Evolutionary conservation across 257 asterid genomes (phyloP).

Genomic region (Lantana camara): DNA sequence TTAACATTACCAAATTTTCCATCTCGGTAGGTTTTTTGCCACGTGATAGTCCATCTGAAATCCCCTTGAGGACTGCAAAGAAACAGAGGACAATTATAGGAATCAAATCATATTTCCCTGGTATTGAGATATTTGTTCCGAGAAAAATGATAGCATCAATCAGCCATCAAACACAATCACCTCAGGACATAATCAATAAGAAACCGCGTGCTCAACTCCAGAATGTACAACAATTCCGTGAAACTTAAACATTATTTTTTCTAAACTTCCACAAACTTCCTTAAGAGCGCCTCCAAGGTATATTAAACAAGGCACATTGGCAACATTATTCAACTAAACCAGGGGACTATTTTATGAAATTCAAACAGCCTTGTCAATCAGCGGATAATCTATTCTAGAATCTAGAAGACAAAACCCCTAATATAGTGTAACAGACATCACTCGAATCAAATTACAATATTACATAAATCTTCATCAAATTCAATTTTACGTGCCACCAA

Average conservation of each 20-base stretch:
- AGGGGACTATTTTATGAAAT: neutral
- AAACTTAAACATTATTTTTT: neutral
- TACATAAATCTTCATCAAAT: neutral
- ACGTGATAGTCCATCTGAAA: conserved; percentile 85
- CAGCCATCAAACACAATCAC: conserved; percentile 5
- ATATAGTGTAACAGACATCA: neutral
- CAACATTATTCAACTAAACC: neutral
- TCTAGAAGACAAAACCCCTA: conserved; percentile 11
- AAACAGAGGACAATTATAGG: conserved; percentile 19
- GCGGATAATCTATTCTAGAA: neutral
- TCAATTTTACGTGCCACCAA: neutral
- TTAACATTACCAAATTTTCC: conserved; percentile 56
- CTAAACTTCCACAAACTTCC: neutral
- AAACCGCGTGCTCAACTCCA: neutral
- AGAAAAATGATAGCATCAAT: conserved; percentile 9
- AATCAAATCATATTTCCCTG: conserved; percentile 4
- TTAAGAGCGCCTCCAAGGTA: neutral
- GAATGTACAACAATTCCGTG: neutral
- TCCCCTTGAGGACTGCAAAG: conserved; percentile 78
- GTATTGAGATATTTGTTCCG: conserved; percentile 2
- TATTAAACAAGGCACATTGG: neutral
- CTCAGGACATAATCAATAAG: neutral
- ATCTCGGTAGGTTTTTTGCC: conserved; percentile 85
- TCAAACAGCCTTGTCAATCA: conserved; percentile 7
- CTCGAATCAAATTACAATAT: neutral